Percentiles rank a stretch among this genome's conserved stretches.
phyloP scores from a whole-genome alignment of 1,139 yeast genomes.

The Saccharomyces pastorianus region DNA sequence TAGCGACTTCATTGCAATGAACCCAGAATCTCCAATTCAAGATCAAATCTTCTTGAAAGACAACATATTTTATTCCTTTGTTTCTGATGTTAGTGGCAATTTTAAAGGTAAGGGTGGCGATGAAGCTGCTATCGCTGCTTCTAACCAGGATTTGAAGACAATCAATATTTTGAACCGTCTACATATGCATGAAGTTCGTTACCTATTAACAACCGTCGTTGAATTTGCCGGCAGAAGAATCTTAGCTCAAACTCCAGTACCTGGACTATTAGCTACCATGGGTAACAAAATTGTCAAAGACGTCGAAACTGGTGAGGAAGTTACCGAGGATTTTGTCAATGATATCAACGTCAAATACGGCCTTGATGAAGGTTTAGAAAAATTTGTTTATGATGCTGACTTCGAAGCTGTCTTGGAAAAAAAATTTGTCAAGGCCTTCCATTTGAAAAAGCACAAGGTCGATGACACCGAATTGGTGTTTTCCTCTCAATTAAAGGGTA shows the following conservation, averaged over 20 bases:
- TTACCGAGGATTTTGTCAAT: constrained; percentile 29
- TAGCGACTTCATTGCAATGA: constrained; percentile 72
- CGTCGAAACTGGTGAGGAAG: constrained; percentile 30
- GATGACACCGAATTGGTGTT: constrained; percentile 49
- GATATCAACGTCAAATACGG: constrained; percentile 49
- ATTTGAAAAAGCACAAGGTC: constrained; percentile 62
- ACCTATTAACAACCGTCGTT: constrained; percentile 71
- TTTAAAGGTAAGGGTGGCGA: constrained; percentile 67
- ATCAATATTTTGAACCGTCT: constrained; percentile 60
- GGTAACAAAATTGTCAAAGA: constrained; percentile 30
- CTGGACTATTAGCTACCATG: constrained; percentile 66
- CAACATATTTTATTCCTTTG: constrained; percentile 81
- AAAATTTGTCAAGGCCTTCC: constrained; percentile 66
- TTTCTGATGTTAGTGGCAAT: constrained; percentile 63
- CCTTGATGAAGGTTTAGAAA: constrained; percentile 49
- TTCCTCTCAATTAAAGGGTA: constrained; percentile 78
- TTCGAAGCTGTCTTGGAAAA: constrained; percentile 49
- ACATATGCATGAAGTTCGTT: constrained; percentile 57
- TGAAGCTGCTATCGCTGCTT: constrained; percentile 78
- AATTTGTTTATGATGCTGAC: constrained; percentile 40
- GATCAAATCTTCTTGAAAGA: constrained; percentile 67
- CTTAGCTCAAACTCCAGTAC: constrained; percentile 94
- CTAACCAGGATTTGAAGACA: constrained; percentile 70
- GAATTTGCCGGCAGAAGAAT: constrained; percentile 86
- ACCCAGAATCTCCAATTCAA: constrained; percentile 57